Percentiles rank a stretch among this genome's conserved stretches.
Evolutionary conservation across 2,329 filamentous ascomycete genomes (phyloP).

Genomic region (Aureobasidium uvarum): DNA sequence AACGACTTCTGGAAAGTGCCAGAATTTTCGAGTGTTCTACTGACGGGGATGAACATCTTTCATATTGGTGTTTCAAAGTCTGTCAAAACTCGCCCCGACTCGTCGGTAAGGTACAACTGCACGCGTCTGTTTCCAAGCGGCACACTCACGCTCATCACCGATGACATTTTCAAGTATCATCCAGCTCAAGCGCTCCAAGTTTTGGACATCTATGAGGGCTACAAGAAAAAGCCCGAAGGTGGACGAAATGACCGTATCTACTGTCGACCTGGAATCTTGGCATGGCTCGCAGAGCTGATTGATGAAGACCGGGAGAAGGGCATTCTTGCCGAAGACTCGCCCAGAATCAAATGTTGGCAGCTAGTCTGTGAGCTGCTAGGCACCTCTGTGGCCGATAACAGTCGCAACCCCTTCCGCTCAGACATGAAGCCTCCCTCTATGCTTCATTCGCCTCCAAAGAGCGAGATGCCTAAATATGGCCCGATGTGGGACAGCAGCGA

Average conservation of each 20-base stretch:
- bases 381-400: background rate
- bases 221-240: constrained; percentile 34
- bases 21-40: constrained; percentile 22
- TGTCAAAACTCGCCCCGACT: background rate
- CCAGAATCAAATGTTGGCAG: constrained; percentile 32
- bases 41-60: constrained; percentile 25
- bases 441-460: constrained; percentile 16
- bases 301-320: constrained; percentile 26
- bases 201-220: constrained; percentile 39
- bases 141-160: constrained; percentile 45
- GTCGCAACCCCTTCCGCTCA: background rate
- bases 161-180: constrained; percentile 44
- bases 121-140: constrained; percentile 42
- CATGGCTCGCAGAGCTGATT: constrained; percentile 32
- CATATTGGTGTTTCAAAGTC: constrained; percentile 18
- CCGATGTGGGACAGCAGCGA: constrained; percentile 33
- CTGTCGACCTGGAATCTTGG: constrained; percentile 34
- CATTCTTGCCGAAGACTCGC: constrained; percentile 27
- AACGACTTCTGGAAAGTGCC: constrained; percentile 28
- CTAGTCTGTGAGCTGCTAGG: constrained; percentile 31
- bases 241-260: constrained; percentile 33
- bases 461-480: constrained; percentile 31
- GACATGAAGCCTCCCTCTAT: constrained; percentile 5
- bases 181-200: constrained; percentile 42
- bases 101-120: constrained; percentile 30